Base-by-base conservation (phyloP, 2,329 filamentous ascomycete genomes). In the Dothidotthia symphoricarpi region DNA sequence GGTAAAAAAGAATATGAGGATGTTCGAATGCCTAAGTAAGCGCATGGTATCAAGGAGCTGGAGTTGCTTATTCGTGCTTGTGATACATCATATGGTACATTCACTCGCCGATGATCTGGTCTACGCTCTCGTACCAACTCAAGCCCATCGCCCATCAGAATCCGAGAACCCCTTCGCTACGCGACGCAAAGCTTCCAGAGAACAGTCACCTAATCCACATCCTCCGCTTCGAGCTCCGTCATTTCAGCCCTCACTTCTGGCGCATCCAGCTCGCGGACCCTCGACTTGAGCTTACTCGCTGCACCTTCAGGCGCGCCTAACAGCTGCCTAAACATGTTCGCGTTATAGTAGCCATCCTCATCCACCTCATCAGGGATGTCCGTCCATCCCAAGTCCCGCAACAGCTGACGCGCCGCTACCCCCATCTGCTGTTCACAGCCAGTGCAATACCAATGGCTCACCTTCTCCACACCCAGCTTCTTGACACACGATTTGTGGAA, bases 401-500 rank as follows among this genome's bases (percentile, higher is more conserved):
- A 25, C 12, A 37, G 39, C 17, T 39, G 33, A 22, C 27, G 26
- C 1, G 53, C 57, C 1, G 39, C 11, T 1, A 28, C 16, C 24
- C 37, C 29, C 47, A 63, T 56, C 29, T 44, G 8, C 12, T 40
- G 13, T 31, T 50, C 39, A 34, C 59, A 63, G 7, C 31, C 12
- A 6, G 44, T 49, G 31, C 58, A 62, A 27, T 55, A 60, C 57
- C 57, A 60, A 15, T 40, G 49, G 14, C 42, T 51, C 4, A 55
- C 47, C 22, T 47, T 51, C 3, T 50, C 43, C 4, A 41, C n/a
- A 0, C 50, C 49, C 4, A 54, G 28, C 12, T 51, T 39, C 39
- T 48, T 45, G 25, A 59, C 34, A 17, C 59, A 61, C 3, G 39
- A 28, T 27, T 38, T 52, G 39, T 61, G 59, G 31, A 61, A 61